A percentile compares a stretch with the other conserved stretches of the same genome.
phyloP scores from a whole-genome alignment of 805 yeast genomes.

The Candida vartiovaarae region DNA sequence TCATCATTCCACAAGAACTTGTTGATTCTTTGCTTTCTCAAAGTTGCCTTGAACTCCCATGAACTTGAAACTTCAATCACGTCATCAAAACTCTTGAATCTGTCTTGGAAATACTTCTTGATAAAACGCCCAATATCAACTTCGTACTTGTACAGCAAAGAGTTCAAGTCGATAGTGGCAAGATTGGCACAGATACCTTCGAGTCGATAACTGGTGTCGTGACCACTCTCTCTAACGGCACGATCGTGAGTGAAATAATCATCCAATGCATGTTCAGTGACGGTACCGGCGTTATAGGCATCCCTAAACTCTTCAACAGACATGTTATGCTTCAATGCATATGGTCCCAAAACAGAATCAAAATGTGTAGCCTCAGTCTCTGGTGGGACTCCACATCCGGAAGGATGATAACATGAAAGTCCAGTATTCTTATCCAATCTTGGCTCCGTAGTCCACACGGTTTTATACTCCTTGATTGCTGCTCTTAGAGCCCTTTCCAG shows the following conservation, averaged over 20 bases:
- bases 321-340: constrained; percentile 52
- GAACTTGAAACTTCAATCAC: constrained; percentile 35
- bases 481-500: constrained; percentile 60
- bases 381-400: constrained; percentile 91
- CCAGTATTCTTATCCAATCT: constrained; percentile 70
- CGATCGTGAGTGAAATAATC: constrained; percentile 86
- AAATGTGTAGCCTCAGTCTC: constrained; percentile 93
- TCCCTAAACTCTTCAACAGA: constrained; percentile 57
- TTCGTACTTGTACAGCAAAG: constrained; percentile 85
- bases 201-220: constrained; percentile 85
- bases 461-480: constrained; percentile 79
- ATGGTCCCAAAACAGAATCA: constrained; percentile 60
- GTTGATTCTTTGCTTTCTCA: constrained; percentile 48
- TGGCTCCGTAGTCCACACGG: constrained; percentile 74
- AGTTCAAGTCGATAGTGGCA: constrained; percentile 86
- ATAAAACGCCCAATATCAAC: constrained; percentile 68
- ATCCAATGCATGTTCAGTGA: constrained; percentile 77
- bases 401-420: constrained; percentile 83
- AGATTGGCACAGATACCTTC: constrained; percentile 86
- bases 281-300: constrained; percentile 57
- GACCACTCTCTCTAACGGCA: constrained; percentile 94
- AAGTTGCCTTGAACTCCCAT: constrained; percentile 59
- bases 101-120: constrained; percentile 45
- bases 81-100: constrained; percentile 33
- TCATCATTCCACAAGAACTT: constrained; percentile 80